Base-by-base conservation (phyloP, 164 flowering plant genomes). In the Vitis cinerea region DNA sequence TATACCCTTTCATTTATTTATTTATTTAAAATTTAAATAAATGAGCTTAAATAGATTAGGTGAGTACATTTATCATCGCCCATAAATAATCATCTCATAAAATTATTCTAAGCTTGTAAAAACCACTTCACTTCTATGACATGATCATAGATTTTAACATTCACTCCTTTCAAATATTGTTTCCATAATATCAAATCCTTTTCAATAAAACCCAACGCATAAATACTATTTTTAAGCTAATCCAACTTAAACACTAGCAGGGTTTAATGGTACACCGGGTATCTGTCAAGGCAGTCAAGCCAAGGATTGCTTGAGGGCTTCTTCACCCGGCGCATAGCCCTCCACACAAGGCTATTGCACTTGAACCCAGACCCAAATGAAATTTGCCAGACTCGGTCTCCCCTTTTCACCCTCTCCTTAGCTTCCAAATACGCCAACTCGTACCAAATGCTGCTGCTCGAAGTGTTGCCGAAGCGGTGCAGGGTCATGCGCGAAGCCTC, bases 371-470 rank as follows among this genome's bases (percentile, higher is more conserved):
- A 92, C 14, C 99, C 99, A 53, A 91, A 95, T 0, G 97, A 86
- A 2, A 95, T 71, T 70, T 92, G 98, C 99, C 99, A 95, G 9
- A 93, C 72, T 16, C 99, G 84, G 58, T 95, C 97, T 2, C 98
- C 99, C 23, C 90, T 70, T 29, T 59, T 82, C 37, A 95, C 88
- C 66, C 77, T 79, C 74, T 81, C 93, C 78, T 91, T 95, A 0
- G 94, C 96, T 70, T 95, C 99, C 71, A 92, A 53, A 64, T 95
- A 95, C 0, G 99, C 98, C 74, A 95, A 56, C 71, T 95, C 96
- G 59, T 95, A 95, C 99, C 99, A 95, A 1, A 95, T 89, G 74
- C 94, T 90, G 79, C 98, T 95, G 74, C 96, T 90, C 0, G 99
- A 95, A 0, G 96, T 93, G 87, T 95, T 92, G 1, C 99, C 99